Percentiles rank a stretch among this genome's conserved stretches.
phyloP scores from a whole-genome alignment of 164 flowering plant genomes.

The Berberis thunbergii region DNA sequence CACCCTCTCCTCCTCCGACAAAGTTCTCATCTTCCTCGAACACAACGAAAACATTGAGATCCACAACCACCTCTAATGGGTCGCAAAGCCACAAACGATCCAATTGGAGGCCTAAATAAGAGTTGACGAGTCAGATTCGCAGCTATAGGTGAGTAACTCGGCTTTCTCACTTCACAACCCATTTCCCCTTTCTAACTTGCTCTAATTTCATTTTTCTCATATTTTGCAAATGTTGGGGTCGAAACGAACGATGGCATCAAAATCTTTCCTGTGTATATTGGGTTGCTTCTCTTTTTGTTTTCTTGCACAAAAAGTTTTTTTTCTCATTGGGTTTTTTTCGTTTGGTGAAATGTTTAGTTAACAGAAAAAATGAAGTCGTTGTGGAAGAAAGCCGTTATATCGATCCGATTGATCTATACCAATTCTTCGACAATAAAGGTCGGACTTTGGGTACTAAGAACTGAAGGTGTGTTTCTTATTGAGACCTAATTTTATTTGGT shows the following conservation, averaged over 20 bases:
- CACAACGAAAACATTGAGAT: conserved; percentile 17
- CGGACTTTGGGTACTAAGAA: conserved; percentile 72
- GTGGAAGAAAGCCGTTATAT: conserved; percentile 32
- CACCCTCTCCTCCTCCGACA: no score
- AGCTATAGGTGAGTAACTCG: conserved; percentile 27
- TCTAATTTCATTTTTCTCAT: not conserved
- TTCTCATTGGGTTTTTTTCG: not conserved
- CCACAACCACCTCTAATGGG: conserved; percentile 47
- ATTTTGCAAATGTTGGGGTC: conserved; percentile 58
- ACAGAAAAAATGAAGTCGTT: conserved; percentile 61
- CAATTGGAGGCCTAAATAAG: conserved; percentile 41
- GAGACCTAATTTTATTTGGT: not conserved
- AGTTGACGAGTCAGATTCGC: conserved; percentile 60
- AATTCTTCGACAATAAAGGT: conserved; percentile 79
- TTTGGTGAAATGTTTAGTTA: conserved; percentile 27
- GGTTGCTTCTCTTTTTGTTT: not conserved
- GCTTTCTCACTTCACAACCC: not conserved
- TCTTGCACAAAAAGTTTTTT: not conserved
- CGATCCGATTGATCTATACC: conserved; percentile 62
- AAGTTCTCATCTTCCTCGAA: no score
- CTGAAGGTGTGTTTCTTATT: conserved; percentile 47
- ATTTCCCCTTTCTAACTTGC: not conserved
- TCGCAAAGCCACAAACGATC: conserved; percentile 37
- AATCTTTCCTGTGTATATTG: conserved; percentile 53
- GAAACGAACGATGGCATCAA: conserved; percentile 77